These are phyloP conservation scores for Marasmius tenuissimus DNA, from an alignment of 1,284 basidiomycete genomes.

Conservation along the genomic window DNA sequence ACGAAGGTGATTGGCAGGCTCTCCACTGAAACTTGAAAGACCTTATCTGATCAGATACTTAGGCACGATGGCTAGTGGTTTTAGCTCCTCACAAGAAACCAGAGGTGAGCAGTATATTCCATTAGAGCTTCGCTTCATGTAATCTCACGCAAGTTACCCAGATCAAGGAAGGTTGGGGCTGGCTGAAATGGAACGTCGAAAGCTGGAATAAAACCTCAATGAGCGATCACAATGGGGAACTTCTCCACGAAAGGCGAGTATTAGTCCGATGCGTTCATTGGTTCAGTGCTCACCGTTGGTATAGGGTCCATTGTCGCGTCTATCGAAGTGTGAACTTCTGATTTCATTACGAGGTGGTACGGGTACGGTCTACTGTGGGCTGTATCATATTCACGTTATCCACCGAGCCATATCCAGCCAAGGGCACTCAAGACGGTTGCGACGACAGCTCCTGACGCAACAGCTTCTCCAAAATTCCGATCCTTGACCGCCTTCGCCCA, in stretches of 20 bases:
- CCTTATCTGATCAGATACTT: background rate
- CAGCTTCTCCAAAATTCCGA: conserved; percentile 14
- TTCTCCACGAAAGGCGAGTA: conserved; percentile 56
- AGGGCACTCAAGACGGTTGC: conserved; percentile 13
- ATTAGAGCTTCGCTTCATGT: background rate
- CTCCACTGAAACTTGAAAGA: background rate
- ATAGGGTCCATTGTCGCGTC: conserved; percentile 48
- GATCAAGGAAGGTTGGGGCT: conserved; percentile 78
- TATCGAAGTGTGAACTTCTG: conserved; percentile 36
- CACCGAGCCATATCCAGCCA: conserved; percentile 15
- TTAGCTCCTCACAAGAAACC: conserved; percentile 77
- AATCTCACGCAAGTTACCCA: conserved; percentile 22
- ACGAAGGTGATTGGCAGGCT: conserved; percentile 34
- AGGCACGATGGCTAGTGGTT: conserved; percentile 64
- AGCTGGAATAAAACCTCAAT: conserved; percentile 48
- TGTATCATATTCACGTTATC: conserved; percentile 1
- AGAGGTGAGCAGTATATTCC: conserved; percentile 41
- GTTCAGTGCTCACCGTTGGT: background rate
- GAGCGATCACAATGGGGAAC: conserved; percentile 42
- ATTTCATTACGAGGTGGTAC: conserved; percentile 5
- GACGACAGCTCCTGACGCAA: conserved; percentile 11
- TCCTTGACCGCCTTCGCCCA: conserved; percentile 14
- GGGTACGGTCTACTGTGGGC: too few species aligned
- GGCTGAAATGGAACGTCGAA: conserved; percentile 66
- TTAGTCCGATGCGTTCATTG: background rate